Base-by-base conservation (phyloP, 441 rosid genomes). In the Breynia disticha region DNA sequence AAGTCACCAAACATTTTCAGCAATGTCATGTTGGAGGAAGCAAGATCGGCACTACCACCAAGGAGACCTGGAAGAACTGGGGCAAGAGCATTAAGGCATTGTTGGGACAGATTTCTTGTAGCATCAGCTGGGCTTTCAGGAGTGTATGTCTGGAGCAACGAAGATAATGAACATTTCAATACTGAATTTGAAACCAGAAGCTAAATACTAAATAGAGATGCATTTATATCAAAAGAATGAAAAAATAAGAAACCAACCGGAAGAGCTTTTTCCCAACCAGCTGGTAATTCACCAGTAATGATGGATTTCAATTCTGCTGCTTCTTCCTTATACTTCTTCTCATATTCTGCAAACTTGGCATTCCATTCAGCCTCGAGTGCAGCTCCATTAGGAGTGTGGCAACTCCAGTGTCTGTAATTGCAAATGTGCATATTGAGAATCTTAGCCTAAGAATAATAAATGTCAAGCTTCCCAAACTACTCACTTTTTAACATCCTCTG, bases 261-360 rank as follows among this genome's bases (percentile, higher is more conserved):
- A 64, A 95, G 81, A 57, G 99, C 95, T 67, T 82, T 90, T 69
- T 87, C 98, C 99, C 98, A 95, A 16, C 95, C 97, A 67, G 88
- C 73, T 48, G 97, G 97, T 9, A 95, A 59, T 73, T 76, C 95
- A 68, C 99, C 97, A 1, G 54, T 71, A 73, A 82, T 67, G 49
- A 95, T 95, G 61, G 86, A 77, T 59, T 83, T 85, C 68, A 95
- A 70, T 64, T 85, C 98, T 51, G 93, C 91, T 76, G 97, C 97
- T 74, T 95, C 99, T 53, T 87, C 95, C 42, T 65, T 62, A 77
- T 86, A 90, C 70, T 87, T 95, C 85, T 86, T 84, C 75, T 83
- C 95, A 67, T 90, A 87, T 54, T 75, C 95, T 0, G 95, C 83
- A 65, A 84, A 90, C 71, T 80, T 79, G 46, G 93, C 78, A 50